A percentile compares a stretch with the other conserved stretches of the same genome.
Conservation (phyloP, 1,284 basidiomycete species). For the Cryptococcus sp. region DNA sequence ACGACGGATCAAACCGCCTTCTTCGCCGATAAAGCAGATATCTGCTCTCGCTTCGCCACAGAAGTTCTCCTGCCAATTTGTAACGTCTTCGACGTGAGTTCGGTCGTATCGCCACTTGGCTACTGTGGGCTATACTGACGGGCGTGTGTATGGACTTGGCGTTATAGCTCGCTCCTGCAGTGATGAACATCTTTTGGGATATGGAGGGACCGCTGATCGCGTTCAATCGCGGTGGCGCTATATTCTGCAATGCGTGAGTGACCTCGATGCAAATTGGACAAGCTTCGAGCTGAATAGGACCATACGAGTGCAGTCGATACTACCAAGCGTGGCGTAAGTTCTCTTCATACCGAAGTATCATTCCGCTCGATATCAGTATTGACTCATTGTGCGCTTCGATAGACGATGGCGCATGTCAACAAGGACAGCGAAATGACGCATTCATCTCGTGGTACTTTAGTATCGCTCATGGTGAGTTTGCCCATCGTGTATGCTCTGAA, state of each 20-base stretch:
- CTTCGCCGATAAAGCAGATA: slow-evolving; percentile 30
- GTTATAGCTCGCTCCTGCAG: slow-evolving; percentile 56
- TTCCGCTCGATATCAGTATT: neutral
- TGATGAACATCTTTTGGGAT: slow-evolving; percentile 87
- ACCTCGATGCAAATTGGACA: neutral
- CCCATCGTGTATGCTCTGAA: neutral
- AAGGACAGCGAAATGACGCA: slow-evolving; percentile 66
- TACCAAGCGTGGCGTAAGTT: slow-evolving; percentile 83
- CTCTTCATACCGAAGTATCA: slow-evolving; percentile 1
- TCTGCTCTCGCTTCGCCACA: slow-evolving; percentile 64
- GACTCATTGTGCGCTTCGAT: neutral
- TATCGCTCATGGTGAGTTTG: slow-evolving; percentile 70
- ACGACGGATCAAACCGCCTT: slow-evolving; percentile 24
- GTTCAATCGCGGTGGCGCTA: slow-evolving; percentile 85
- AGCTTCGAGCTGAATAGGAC: neutral
- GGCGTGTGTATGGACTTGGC: neutral
- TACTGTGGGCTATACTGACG: neutral
- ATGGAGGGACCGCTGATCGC: slow-evolving; percentile 78
- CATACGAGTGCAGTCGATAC: slow-evolving; percentile 59
- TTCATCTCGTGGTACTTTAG: slow-evolving; percentile 86
- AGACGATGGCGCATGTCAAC: slow-evolving; percentile 71
- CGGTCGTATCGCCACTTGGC: neutral
- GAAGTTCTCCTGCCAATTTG: slow-evolving; percentile 57
- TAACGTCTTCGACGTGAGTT: slow-evolving; percentile 41
- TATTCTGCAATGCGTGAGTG: slow-evolving; percentile 78